Base-by-base conservation (phyloP, 2,329 filamentous ascomycete species). In the Aspergillus vadensis region DNA sequence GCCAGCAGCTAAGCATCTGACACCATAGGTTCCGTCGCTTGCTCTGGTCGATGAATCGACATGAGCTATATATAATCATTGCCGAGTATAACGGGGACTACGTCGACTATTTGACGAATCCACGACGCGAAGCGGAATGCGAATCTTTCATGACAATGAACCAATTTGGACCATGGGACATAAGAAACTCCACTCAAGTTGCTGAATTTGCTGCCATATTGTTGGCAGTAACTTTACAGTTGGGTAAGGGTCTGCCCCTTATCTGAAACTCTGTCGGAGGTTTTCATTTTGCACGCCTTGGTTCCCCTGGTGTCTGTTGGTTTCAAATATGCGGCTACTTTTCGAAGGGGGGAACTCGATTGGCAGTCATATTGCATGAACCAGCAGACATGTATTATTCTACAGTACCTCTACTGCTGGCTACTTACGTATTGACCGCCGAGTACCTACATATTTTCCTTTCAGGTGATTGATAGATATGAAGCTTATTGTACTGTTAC, bases 281-380 rank as follows among this genome's bases (percentile, higher is more conserved):
- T 12, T 5, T 1, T 36, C 32, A 36, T 14, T 14, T 12, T 5
- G 32, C 32, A 36, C 32, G 14, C 4, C 12, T 36, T 36, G 32
- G 12, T 14, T 36, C 12, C 2, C 4, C 12, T 2, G 0, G 9
- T 12, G 4, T 30, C 5, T 36, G 0, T 36, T 0, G 0, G 5
- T 36, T 2, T 36, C 12, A 5, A 32, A 6, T 12, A 14, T 36
- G 32, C 4, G 32, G 32, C 32, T 15, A 14, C 10, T 36, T 0
- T 14, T 36, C 4, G 32, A 36, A 36, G 12, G 1, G 1, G 9
- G 9, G 27, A 30, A 12, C 27, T 12, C 12, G 1, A 14, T 14
- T 2, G 32, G 12, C 32, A 0, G 12, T 2, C 12, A 36, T 12
- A 6, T 36, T 14, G 30, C 9, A 30, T 36, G 10, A 36, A 14